These are phyloP conservation scores for Bothriochloa decipiens DNA, from an alignment of 176 grass and related monocot genomes.

Conservation along the genomic window DNA sequence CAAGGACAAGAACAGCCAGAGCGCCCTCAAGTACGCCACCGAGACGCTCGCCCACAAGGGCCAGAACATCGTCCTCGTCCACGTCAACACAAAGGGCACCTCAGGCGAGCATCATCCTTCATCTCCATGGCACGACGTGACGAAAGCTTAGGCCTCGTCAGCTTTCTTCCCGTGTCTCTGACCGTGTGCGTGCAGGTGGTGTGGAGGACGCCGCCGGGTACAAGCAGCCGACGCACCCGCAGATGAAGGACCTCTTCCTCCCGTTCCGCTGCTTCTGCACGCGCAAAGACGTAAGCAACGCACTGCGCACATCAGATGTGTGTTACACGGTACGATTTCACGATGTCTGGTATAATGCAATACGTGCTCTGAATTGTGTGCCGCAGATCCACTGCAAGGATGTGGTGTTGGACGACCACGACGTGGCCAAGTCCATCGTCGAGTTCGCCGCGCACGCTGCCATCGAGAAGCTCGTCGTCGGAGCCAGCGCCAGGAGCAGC, in stretches of 20 bases:
- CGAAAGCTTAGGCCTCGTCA: background rate
- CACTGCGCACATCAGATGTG: background rate
- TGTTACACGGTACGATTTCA: background rate
- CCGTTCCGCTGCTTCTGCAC: constrained; percentile 97
- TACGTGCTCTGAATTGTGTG: background rate
- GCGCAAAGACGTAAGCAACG: constrained; percentile 73
- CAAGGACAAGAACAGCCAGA: constrained; percentile 82
- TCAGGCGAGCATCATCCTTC: constrained; percentile 46
- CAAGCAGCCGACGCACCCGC: constrained; percentile 64
- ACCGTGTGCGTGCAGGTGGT: constrained; percentile 19
- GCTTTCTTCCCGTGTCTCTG: background rate
- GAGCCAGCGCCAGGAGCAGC: constrained; percentile 58
- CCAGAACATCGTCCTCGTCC: constrained; percentile 77
- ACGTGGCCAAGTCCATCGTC: constrained; percentile 70
- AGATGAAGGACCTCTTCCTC: constrained; percentile 77
- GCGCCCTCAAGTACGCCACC: constrained; percentile 76
- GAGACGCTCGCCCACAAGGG: constrained; percentile 65
- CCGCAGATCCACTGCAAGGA: constrained; percentile 72
- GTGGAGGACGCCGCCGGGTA: constrained; percentile 60
- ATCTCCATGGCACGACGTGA: background rate
- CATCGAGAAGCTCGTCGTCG: constrained; percentile 78
- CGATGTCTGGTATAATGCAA: background rate
- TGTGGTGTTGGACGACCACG: constrained; percentile 77
- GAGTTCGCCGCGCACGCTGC: constrained; percentile 66
- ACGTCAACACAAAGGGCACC: constrained; percentile 68